Base-by-base conservation (phyloP, 352 stramenopile species). In the Globisporangium alternatum region DNA sequence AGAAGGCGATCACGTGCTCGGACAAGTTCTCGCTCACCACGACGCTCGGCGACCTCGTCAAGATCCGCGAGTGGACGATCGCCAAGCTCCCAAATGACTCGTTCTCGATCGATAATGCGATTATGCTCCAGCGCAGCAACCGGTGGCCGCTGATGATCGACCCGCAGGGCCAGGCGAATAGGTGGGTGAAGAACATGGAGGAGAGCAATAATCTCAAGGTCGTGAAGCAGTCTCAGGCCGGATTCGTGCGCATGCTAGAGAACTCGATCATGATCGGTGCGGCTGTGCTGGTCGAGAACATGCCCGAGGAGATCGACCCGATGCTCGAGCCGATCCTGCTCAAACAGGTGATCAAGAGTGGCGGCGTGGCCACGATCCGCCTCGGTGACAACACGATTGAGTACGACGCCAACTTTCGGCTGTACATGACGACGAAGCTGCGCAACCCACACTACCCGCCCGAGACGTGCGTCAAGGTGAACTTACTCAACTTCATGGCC, bases 111-210 rank as follows among this genome's bases (percentile, higher is more conserved):
- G 95, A 98, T 61, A 98, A 98, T 62, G 95, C 81, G 12, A 97
- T 98, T 69, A 97, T 98, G 83, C 65, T 98, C 15, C 83, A 91
- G 37, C 74, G 83, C 13, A 95, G 77, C 58, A 97, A 97, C 65
- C 86, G 93, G 2, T 98, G 94, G 93, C 96, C 96, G 9, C 76
- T 98, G n/a, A 97, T 98, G 93, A 98, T 98, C 53, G 96, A 98
- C 43, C 96, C 95, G 0, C 93, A 98, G 67, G 95, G 91, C 0
- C 95, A 98, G 64, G 95, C 94, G 0, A 98, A 98, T 67, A 85
- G 90, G 28, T 98, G 95, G 95, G 83, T 98, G 1, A 97, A 97
- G 65, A 98, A 97, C 65, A 97, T 98, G 90, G 92, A 98, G 67
- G 80, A 88, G 49, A 80, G 78, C 37, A 90, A 85, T 45, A 93